These are phyloP conservation scores for Phylloporus scabripes DNA, from an alignment of 768 basidiomycete genomes.

Conservation along the genomic window DNA sequence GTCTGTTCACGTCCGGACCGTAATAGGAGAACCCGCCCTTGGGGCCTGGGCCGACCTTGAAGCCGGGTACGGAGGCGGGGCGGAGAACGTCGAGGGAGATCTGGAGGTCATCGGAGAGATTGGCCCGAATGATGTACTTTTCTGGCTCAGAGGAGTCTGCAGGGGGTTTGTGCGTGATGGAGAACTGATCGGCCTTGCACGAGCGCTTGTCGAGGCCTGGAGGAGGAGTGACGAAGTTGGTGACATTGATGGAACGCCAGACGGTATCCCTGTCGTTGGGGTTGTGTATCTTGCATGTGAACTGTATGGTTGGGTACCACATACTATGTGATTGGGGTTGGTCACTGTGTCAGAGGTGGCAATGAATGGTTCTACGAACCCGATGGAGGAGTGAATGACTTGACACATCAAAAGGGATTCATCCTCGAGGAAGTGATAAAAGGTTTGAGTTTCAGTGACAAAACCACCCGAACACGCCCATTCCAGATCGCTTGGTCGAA, in stretches of 20 bases:
- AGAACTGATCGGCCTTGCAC: slow-evolving; percentile 79
- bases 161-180: slow-evolving; percentile 57
- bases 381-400: slow-evolving; percentile 83
- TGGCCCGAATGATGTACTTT: slow-evolving; percentile 72
- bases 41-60: slow-evolving; percentile 85
- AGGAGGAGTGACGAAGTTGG: slow-evolving; percentile 73
- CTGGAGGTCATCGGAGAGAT: slow-evolving; percentile 75
- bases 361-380: slow-evolving; percentile 48
- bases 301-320: slow-evolving; percentile 93
- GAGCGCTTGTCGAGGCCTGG: slow-evolving; percentile 80
- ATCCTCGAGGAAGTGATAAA: slow-evolving; percentile 78
- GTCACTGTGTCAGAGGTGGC: slow-evolving; percentile 4
- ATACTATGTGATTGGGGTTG: slow-evolving; percentile 44
- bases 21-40: slow-evolving; percentile 89
- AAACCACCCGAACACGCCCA: slow-evolving; percentile 85
- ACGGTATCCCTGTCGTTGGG: slow-evolving; percentile 63
- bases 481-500: slow-evolving; percentile 69
- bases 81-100: slow-evolving; percentile 69
- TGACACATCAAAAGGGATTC: slow-evolving; percentile 77
- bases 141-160: slow-evolving; percentile 62
- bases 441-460: slow-evolving; percentile 84
- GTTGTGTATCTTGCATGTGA: slow-evolving; percentile 85
- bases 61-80: slow-evolving; percentile 70
- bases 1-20: slow-evolving; percentile 58
- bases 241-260: slow-evolving; percentile 87